phyloP scores from a whole-genome alignment of 1,139 yeast species.

The Magnusiomyces suaveolens region DNA sequence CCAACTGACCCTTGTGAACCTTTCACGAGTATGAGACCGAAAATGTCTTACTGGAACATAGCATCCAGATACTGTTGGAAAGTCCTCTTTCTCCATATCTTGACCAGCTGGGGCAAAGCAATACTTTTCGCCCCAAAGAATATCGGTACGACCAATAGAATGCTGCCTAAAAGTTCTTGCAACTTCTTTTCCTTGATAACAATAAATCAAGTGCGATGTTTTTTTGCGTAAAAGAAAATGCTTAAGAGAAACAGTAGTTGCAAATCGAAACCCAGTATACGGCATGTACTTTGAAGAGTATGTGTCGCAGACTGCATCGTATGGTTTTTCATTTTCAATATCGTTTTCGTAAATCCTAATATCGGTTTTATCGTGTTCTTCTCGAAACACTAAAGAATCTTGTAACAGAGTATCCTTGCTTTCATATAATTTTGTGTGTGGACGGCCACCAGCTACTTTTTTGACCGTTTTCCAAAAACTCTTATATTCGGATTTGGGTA shows the following conservation, averaged over 20 bases:
- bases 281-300: slow-evolving; percentile 1
- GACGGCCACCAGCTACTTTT: neutral
- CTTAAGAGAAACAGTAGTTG: neutral
- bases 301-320: neutral
- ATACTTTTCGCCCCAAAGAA: slow-evolving; percentile 5
- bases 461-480: neutral
- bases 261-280: slow-evolving; percentile 1
- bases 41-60: slow-evolving; percentile 1
- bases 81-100: neutral
- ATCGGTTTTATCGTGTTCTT: neutral
- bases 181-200: slow-evolving; percentile 1
- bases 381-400: neutral
- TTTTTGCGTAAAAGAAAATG: neutral
- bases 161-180: neutral
- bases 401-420: neutral
- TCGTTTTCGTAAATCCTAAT: neutral
- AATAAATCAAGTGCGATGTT: slow-evolving; percentile 1
- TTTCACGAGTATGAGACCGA: neutral
- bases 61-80: neutral
- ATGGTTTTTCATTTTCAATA: neutral
- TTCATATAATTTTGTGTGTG: neutral
- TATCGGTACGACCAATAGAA: neutral
- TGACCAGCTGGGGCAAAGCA: neutral
- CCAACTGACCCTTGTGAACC: neutral
- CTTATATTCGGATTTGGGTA: neutral